phyloP scores from a whole-genome alignment of 139 green algal genomes.

The Coccomyxa sp. region DNA sequence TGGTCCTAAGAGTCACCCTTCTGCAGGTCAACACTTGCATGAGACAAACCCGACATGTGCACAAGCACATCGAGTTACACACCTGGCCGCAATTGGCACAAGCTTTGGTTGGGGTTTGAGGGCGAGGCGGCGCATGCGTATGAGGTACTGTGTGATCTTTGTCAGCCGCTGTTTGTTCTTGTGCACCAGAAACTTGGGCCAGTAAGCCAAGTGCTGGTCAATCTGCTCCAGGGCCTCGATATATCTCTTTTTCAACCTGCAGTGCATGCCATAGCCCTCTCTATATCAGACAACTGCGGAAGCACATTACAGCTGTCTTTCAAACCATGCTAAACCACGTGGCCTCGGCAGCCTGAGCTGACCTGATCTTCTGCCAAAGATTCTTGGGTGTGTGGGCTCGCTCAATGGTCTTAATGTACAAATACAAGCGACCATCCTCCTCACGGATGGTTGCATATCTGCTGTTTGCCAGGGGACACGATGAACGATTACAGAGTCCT shows the following conservation, averaged over 20 bases:
- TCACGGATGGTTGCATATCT: slow-evolving; percentile 90
- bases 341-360: not conserved
- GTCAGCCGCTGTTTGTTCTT: slow-evolving; percentile 99
- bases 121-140: slow-evolving; percentile 89
- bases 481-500: slow-evolving; percentile 87
- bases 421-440: slow-evolving; percentile 72
- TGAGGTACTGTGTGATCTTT: slow-evolving; percentile 99
- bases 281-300: not conserved
- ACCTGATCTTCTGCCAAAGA: slow-evolving; percentile 91
- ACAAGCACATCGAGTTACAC: not conserved
- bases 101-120: slow-evolving; percentile 77
- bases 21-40: too few relatives aligned
- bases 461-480: slow-evolving; percentile 94
- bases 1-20: too few relatives aligned
- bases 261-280: not conserved
- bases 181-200: slow-evolving; percentile 98
- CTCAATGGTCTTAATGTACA: slow-evolving; percentile 98
- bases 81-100: slow-evolving; percentile 78
- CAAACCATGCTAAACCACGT: too few relatives aligned
- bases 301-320: too few relatives aligned
- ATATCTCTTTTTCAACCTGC: slow-evolving; percentile 78
- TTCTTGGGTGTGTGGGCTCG: slow-evolving; percentile 90
- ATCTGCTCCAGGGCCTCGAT: slow-evolving; percentile 57
- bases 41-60: too few relatives aligned
- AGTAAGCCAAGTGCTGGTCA: slow-evolving; percentile 83